Percentiles rank a stretch among this genome's conserved stretches.
These are phyloP conservation scores for Penicillium corylophilum DNA, from an alignment of 2,329 filamentous ascomycete species.

Conservation along the genomic window DNA sequence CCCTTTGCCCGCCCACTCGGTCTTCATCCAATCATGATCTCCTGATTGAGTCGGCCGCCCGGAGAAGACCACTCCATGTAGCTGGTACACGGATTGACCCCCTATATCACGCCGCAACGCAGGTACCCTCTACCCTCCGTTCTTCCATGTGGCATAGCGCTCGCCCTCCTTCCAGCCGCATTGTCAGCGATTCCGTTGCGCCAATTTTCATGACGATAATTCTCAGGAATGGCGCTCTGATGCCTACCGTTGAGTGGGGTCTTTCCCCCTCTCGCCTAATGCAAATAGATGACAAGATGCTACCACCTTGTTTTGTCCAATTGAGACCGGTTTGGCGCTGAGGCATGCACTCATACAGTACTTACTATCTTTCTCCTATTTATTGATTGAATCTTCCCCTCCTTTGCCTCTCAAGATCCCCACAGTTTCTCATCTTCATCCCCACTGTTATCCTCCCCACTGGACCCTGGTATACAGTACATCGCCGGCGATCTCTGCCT, in stretches of 20 bases:
- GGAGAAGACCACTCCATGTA: slow-evolving; percentile 9
- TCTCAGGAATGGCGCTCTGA: slow-evolving; percentile 34
- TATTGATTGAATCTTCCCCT: slow-evolving; percentile 13
- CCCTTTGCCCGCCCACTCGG: slow-evolving; percentile 27
- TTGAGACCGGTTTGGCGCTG: slow-evolving; percentile 13
- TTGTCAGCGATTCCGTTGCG: slow-evolving; percentile 13
- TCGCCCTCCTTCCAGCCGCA: slow-evolving; percentile 9
- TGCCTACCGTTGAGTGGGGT: slow-evolving; percentile 29
- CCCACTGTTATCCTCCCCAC: background rate
- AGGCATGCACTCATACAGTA: slow-evolving; percentile 20
- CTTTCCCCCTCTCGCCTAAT: slow-evolving; percentile 7
- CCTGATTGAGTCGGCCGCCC: slow-evolving; percentile 1
- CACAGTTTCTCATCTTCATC: slow-evolving; percentile 5
- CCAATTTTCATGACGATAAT: slow-evolving; percentile 39
- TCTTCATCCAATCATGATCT: slow-evolving; percentile 15
- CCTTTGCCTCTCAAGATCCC: background rate
- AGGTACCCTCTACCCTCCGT: slow-evolving; percentile 20
- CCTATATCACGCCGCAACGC: slow-evolving; percentile 14
- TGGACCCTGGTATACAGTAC: background rate
- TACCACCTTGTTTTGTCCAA: slow-evolving; percentile 7
- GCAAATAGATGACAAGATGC: background rate
- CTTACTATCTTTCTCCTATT: slow-evolving; percentile 5
- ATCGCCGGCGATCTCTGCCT: background rate
- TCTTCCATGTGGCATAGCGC: slow-evolving; percentile 4
- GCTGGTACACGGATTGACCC: slow-evolving; percentile 14